Conservation (phyloP, 441 rosid genomes). For the Eutrema salsugineum region DNA sequence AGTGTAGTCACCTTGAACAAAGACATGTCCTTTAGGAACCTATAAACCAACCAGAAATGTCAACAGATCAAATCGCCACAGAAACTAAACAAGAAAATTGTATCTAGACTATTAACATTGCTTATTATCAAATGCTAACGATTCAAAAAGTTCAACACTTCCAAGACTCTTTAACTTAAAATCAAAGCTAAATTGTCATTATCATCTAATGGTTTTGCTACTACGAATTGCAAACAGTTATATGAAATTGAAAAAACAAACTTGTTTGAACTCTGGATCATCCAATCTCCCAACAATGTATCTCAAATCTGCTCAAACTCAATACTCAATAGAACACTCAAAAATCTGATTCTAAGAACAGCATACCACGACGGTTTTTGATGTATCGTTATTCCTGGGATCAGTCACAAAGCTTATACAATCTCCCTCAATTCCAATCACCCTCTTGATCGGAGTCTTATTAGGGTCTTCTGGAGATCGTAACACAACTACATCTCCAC, state of each 20-base stretch:
- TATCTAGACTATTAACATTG: neutral
- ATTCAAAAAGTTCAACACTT: neutral
- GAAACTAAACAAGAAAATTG: neutral
- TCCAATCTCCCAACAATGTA: neutral
- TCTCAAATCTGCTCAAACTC: neutral
- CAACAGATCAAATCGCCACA: neutral
- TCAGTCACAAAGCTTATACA: slow-evolving; percentile 46
- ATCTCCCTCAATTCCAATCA: slow-evolving; percentile 67
- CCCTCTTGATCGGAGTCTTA: slow-evolving; percentile 49
- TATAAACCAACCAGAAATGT: slow-evolving; percentile 17
- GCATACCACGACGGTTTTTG: slow-evolving; percentile 49
- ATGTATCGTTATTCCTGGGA: slow-evolving; percentile 37
- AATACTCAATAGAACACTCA: neutral
- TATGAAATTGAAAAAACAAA: neutral
- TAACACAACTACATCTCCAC: slow-evolving; percentile 67
- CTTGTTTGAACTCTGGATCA: no score
- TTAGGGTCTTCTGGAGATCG: slow-evolving; percentile 61
- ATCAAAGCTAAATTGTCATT: neutral
- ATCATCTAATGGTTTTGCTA: neutral
- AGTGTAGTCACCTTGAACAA: slow-evolving; percentile 69
- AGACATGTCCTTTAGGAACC: slow-evolving; percentile 78
- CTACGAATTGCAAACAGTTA: neutral
- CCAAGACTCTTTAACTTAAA: neutral
- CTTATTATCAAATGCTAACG: neutral
- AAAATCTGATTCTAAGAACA: slow-evolving; percentile 1